These are phyloP conservation scores for Pleurotus djamor DNA, from an alignment of 768 basidiomycete species.

Conservation along the genomic window DNA sequence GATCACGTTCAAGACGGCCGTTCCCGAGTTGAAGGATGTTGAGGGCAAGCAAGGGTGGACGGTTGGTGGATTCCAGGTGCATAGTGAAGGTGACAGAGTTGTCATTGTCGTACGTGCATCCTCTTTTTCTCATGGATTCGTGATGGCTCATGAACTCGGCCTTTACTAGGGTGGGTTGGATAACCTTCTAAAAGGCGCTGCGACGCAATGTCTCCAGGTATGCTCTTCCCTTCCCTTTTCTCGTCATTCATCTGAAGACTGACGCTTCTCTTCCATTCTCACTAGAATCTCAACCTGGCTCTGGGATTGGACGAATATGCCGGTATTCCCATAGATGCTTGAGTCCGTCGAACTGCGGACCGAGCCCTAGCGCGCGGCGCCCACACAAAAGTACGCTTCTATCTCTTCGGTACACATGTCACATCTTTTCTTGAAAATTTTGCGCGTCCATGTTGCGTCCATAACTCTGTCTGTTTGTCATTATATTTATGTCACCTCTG, in stretches of 20 bases:
- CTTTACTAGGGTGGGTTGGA: conserved; percentile 80
- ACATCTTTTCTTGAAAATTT: too few species aligned
- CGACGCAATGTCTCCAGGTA: conserved; percentile 97
- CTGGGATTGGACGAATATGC: conserved; percentile 77
- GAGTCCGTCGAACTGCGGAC: not conserved
- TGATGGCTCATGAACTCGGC: not conserved
- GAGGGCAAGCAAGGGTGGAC: conserved; percentile 86
- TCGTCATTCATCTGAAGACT: not conserved
- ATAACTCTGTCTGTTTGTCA: too few species aligned
- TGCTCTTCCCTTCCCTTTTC: conserved; percentile 18
- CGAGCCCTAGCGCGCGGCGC: not conserved
- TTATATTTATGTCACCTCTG: not conserved
- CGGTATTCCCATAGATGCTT: conserved; percentile 44
- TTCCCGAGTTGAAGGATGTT: conserved; percentile 74
- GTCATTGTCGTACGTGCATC: conserved; percentile 79
- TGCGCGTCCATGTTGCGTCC: too few species aligned
- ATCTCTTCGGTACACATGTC: too few species aligned
- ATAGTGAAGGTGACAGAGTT: conserved; percentile 83
- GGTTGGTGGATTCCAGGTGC: conserved; percentile 93
- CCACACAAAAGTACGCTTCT: too few species aligned
- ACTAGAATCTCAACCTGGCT: conserved; percentile 77
- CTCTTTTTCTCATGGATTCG: conserved; percentile 1
- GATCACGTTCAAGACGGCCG: conserved; percentile 62
- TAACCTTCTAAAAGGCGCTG: conserved; percentile 96
- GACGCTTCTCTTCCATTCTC: not conserved